Evolutionary conservation across 139 green algal genomes (phyloP), one percentile per base, ranked within the genome.

Genomic region (Chlorella sp.): DNA sequence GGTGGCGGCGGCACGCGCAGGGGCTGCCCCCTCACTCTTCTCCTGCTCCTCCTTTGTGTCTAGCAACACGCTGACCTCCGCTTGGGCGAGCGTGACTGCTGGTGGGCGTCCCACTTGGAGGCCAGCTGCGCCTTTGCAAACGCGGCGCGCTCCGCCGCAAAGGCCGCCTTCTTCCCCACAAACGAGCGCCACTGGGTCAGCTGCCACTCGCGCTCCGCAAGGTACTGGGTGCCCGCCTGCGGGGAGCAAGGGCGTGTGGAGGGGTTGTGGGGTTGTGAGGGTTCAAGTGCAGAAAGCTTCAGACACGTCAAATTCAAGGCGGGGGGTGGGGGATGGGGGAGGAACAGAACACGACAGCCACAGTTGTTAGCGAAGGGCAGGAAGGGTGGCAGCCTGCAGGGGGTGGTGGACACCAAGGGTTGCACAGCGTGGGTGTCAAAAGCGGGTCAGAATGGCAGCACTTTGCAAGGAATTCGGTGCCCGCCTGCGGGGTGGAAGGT

Each of bases 121-220:
- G 39, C 83, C n/a, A 80, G 83, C 83, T 81, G 85, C 85, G 66
- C 69, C 5, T 32, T 32, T 12, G 42, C 42, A 60, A 82, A 89
- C 0, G 30, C 40, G 0, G 37, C 69, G 36, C 68, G 39, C 85
- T 32, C 69, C 85, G 71, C 85, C 26, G 86, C 86, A 81, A 60
- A 90, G 39, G 73, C 89, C 75, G 57, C 22, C 91, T 93, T 93
- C 36, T 21, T 40, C 19, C 83, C 91, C 36, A 89, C 79, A 86
- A 91, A 98, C 16, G 81, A 76, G 48, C 93, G 89, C 95, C 95
- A 99, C 91, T 98, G 95, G 42, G 96, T 94, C 88, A 96, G 90
- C 86, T 96, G 75, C n/a, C 69, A 73, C 88, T 96, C 86, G 26
- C 96, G 93, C 91, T 97, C 95, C n/a, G 92, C 89, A 84, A 98